Evolutionary conservation across 805 yeast genomes (phyloP), one percentile per base, ranked within the genome.

Genomic region (Kodamaea kaohsiungensis): DNA sequence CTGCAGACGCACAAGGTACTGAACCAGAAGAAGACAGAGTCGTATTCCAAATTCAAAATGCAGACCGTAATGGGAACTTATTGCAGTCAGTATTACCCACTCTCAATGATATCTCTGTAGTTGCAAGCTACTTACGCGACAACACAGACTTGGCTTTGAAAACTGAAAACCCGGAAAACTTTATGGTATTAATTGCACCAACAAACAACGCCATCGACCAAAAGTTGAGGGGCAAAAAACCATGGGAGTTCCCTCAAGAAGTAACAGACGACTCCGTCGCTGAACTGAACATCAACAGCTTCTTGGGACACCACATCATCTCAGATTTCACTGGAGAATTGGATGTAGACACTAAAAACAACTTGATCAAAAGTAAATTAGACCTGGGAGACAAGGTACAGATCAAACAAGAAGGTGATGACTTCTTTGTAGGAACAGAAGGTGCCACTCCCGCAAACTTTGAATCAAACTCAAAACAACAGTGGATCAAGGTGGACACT

Each of bases 171-270:
- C 66, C 70, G 13, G 60, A 65, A n/a, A 69, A 72, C 30, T 61
- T 75, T 71, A 53, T 80, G 58, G 69, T 89, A 18, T 79, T 90
- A 6, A 79, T 90, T 62, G 89, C 96, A 2, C 96, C 96, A 7
- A 74, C 83, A 1, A 83, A 90, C 63, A 68, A 67, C 10, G 92
- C 90, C 2, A 62, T 76, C 18, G 53, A 58, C 16, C 48, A 52
- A 13, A 66, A 70, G 54, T 74, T 90, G 55, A 70, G 71, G 33
- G 69, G 75, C 1, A 64, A 86, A 48, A 90, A 89, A 66, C 96
- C 96, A 17, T 91, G 96, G 96, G 86, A 87, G 64, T 90, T 87
- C 67, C 96, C 96, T 0, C 62, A 64, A 18, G 63, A 67, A 22
- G 78, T 77, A 38, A 73, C 76, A 18, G 77, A 79, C 46, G 91